A percentile compares a stretch with the other conserved stretches of the same genome.
These are phyloP conservation scores for Catunica adiposa DNA, from an alignment of 2,329 filamentous ascomycete species.

Conservation along the genomic window DNA sequence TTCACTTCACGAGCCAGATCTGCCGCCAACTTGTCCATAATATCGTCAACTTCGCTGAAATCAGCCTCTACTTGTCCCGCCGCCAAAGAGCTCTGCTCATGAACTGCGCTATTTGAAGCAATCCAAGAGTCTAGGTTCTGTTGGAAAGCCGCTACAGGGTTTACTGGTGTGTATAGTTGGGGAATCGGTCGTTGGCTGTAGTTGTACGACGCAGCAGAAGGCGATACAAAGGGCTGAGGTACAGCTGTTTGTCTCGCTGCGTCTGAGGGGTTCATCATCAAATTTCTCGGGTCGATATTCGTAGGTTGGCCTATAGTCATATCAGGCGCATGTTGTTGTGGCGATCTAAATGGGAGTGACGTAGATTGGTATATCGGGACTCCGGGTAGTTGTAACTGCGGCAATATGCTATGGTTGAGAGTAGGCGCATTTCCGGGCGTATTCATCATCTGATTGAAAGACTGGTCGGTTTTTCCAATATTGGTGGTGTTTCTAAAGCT, in stretches of 20 bases:
- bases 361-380: not conserved
- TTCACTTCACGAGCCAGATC: conserved; percentile 20
- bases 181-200: conserved; percentile 15
- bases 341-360: not conserved
- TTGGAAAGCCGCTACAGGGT: conserved; percentile 23
- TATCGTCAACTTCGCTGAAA: conserved; percentile 26
- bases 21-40: conserved; percentile 28
- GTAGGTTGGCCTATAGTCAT: not conserved
- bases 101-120: conserved; percentile 19
- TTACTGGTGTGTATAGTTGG: conserved; percentile 14
- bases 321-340: not conserved
- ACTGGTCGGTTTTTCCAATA: not conserved
- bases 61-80: conserved; percentile 7
- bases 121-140: conserved; percentile 28
- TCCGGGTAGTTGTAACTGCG: not conserved
- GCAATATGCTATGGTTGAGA: too few species aligned
- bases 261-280: not conserved
- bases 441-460: too few species aligned
- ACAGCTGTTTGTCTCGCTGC: too few species aligned
- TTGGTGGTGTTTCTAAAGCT: not conserved
- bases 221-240: conserved; percentile 8
- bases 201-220: conserved; percentile 4
- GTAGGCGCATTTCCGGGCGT: too few species aligned
- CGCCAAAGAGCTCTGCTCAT: not conserved
- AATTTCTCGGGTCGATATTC: not conserved